Base-by-base conservation (phyloP, 139 green algal species). In the Monoraphidium neglectum region DNA sequence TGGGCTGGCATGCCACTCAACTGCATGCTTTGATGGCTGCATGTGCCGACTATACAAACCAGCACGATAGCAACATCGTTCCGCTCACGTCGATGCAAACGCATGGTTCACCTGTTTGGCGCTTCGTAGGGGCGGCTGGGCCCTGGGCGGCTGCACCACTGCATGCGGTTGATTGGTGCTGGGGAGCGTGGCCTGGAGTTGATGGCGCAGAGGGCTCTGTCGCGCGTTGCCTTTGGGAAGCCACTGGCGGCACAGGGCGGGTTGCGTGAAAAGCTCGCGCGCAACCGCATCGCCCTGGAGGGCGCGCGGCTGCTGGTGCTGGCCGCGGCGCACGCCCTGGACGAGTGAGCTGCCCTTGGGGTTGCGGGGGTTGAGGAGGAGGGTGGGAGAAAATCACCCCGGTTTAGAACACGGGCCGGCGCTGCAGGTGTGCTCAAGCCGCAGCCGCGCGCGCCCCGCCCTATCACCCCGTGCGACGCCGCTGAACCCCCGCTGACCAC, bases 61-160 rank as follows among this genome's bases (percentile, higher is more conserved):
- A 8, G 8, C 43, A 51, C 43, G 12, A 8, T 51, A 8, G 8
- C 8, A 8, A 51, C 8, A 8, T 12, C 43, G 8, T 51, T 8
- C 8, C 8, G 8, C 43, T 8, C 8, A 51, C 12, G 43, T 51
- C 8, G 8, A 51, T 12, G 43, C 43, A 51, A 51, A 51, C 43
- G 51, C 51, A 21, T 60, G 51, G 18, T 60, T 59, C 60, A 30
- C 21, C 18, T 64, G 16, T 66, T n/a, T 43, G 10, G 5, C 40
- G 35, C 24, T 23, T 32, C 80, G 13, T 94, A 98, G 84, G 91
- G 94, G 3, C 89, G 97, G 6, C 85, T 99, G 68, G 97, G 97
- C 10, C 97, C 97, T 1, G 97, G 97, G 0, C 87, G 97, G n/a
- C 84, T 99, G 77, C 97, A 99, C 85, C 97, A 99, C 90, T 99